Conservation (phyloP, 2,329 filamentous ascomycete genomes). For the Aureobasidium vineae region DNA sequence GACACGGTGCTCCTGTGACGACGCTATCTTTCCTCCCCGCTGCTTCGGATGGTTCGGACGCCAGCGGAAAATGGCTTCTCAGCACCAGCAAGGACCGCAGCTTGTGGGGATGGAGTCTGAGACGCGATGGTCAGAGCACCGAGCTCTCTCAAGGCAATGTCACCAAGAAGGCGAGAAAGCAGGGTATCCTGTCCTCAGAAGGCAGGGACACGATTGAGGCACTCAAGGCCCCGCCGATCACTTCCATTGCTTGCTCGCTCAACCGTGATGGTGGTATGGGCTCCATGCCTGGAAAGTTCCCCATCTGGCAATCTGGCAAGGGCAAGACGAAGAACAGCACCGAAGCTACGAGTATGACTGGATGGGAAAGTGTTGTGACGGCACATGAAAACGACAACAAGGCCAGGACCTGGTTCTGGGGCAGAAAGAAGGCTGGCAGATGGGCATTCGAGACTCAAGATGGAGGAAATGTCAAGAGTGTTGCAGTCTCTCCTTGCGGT, state of each 20-base stretch:
- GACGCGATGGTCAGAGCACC: slow-evolving; percentile 87
- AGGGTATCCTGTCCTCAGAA: slow-evolving; percentile 59
- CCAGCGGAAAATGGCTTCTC: slow-evolving; percentile 88
- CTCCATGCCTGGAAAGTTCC: slow-evolving; percentile 70
- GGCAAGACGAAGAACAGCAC: slow-evolving; percentile 63
- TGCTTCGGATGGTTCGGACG: slow-evolving; percentile 84
- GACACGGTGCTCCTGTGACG: slow-evolving; percentile 83
- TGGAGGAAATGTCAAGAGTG: slow-evolving; percentile 73
- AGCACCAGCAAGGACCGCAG: slow-evolving; percentile 87
- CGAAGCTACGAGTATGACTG: slow-evolving; percentile 72
- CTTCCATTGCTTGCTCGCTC: slow-evolving; percentile 82
- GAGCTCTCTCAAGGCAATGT: slow-evolving; percentile 91
- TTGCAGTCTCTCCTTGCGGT: slow-evolving; percentile 86
- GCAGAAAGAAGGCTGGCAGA: slow-evolving; percentile 83
- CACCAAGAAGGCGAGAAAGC: slow-evolving; percentile 84
- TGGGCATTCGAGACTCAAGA: slow-evolving; percentile 92
- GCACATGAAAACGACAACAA: slow-evolving; percentile 81
- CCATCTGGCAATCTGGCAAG: slow-evolving; percentile 75
- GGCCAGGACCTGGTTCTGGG: slow-evolving; percentile 98
- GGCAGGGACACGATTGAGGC: slow-evolving; percentile 50
- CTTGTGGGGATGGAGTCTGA: slow-evolving; percentile 94
- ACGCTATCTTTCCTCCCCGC: slow-evolving; percentile 81
- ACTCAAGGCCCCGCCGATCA: slow-evolving; percentile 88
- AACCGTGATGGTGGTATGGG: slow-evolving; percentile 96
- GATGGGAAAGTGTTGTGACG: slow-evolving; percentile 96